These are phyloP conservation scores for Melaleuca quinquenervia DNA, from an alignment of 345 rosid species.

Conservation along the genomic window DNA sequence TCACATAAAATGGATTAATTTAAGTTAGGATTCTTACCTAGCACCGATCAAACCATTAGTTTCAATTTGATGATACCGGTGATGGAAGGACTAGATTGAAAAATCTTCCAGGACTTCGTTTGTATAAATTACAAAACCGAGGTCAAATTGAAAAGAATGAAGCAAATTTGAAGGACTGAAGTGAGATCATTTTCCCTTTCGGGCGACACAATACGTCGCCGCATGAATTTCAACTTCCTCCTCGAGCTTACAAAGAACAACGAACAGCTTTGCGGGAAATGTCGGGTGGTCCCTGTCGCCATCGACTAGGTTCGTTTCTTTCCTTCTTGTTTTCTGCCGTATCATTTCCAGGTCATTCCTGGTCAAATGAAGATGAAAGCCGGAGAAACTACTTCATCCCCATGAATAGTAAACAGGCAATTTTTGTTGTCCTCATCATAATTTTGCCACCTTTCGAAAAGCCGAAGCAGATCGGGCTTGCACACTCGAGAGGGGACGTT, in stretches of 20 bases:
- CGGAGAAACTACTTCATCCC: not conserved
- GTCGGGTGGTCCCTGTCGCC: too few species aligned
- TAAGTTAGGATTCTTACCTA: not conserved
- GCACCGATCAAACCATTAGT: not conserved
- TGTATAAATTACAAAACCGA: not conserved
- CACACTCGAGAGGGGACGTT: too few species aligned
- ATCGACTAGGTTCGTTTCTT: too few species aligned
- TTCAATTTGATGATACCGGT: not conserved
- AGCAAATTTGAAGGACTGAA: not conserved
- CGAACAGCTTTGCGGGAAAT: too few species aligned
- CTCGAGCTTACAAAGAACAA: too few species aligned
- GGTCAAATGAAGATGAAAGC: not conserved
- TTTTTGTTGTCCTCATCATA: not conserved
- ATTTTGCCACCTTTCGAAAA: not conserved
- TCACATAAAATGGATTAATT: not conserved
- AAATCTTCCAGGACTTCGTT: fast-evolving
- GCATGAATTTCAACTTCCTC: not conserved
- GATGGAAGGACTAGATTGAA: not conserved
- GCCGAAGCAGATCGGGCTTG: not conserved
- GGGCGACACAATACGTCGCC: not conserved
- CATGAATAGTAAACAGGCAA: not conserved
- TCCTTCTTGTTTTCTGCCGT: not conserved
- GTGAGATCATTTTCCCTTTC: not conserved
- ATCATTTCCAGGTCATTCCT: not conserved
- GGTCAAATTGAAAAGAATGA: not conserved